Percentiles rank a stretch among this genome's conserved stretches.
phyloP scores from a whole-genome alignment of 2,329 filamentous ascomycete genomes.

The Pseudocercospora crystallina region DNA sequence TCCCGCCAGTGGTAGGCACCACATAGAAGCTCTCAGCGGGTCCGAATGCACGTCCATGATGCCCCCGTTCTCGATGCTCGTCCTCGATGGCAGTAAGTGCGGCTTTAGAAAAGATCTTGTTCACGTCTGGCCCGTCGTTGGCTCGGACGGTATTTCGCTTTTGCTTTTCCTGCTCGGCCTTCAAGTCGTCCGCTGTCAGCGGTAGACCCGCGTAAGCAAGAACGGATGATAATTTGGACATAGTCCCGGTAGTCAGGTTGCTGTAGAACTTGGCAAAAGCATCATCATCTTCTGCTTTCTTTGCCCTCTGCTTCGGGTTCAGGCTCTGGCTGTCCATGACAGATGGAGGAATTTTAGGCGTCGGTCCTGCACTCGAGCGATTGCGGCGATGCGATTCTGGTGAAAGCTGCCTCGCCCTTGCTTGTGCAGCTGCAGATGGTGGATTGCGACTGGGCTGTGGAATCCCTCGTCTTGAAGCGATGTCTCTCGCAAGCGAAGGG shows the following conservation, averaged over 20 bases:
- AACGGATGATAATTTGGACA: conserved; percentile 85
- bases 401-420: conserved; percentile 31
- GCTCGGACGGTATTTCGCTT: conserved; percentile 33
- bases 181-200: conserved; percentile 47
- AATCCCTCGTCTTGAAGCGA: conserved; percentile 39
- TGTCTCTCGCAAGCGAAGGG: conserved; percentile 39
- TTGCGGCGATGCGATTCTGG: conserved; percentile 30
- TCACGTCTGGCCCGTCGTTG: conserved; percentile 64
- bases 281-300: conserved; percentile 49
- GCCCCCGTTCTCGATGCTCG: conserved; percentile 50
- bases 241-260: conserved; percentile 76
- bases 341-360: conserved; percentile 30
- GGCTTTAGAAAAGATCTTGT: conserved; percentile 79
- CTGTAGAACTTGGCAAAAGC: conserved; percentile 90
- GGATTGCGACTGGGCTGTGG: conserved; percentile 27
- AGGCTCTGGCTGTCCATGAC: conserved; percentile 32
- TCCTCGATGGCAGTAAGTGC: conserved; percentile 76
- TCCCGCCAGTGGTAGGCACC: conserved; percentile 87
- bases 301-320: conserved; percentile 16
- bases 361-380: conserved; percentile 4
- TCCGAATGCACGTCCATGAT: conserved; percentile 53
- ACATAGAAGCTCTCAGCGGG: conserved; percentile 81
- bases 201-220: conserved; percentile 91
- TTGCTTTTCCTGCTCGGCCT: conserved; percentile 29
- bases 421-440: conserved; percentile 31